A percentile compares a stretch with the other conserved stretches of the same genome.
Evolutionary conservation across 2,329 filamentous ascomycete species (phyloP).

Genomic region (Ophiostoma sp.): DNA sequence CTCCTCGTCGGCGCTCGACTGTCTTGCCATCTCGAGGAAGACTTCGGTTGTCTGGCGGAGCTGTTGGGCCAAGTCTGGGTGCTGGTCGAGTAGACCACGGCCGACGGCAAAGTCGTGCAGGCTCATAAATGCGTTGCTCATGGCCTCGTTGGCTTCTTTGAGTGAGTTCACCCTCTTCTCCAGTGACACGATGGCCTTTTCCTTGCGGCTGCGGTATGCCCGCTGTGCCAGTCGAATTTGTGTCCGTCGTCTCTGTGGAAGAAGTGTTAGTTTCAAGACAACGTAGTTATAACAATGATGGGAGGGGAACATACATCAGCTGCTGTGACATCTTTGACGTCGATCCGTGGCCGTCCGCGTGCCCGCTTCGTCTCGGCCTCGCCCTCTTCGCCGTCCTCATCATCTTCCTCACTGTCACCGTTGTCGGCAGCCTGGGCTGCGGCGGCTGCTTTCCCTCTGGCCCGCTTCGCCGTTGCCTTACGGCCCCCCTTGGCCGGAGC

Average conservation of each 20-base stretch:
- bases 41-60: constrained; percentile 58
- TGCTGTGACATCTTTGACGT: constrained; percentile 75
- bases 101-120: constrained; percentile 63
- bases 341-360: constrained; percentile 72
- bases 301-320: constrained; percentile 66
- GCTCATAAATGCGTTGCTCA: constrained; percentile 69
- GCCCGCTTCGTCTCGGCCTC: constrained; percentile 57
- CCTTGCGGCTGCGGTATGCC: constrained; percentile 82
- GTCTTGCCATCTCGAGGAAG: constrained; percentile 57
- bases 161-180: constrained; percentile 69
- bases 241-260: constrained; percentile 69
- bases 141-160: constrained; percentile 68
- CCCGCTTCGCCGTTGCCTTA: background rate
- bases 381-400: constrained; percentile 26
- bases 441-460: constrained; percentile 21
- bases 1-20: constrained; percentile 44
- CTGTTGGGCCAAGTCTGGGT: constrained; percentile 58
- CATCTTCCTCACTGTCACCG: constrained; percentile 12
- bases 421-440: background rate
- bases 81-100: constrained; percentile 57
- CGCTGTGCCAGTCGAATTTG: constrained; percentile 86
- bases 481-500: background rate
- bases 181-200: constrained; percentile 73
- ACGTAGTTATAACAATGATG: background rate
- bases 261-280: background rate